Conservation (phyloP, 1,284 basidiomycete genomes). For the Flammula alnicola region DNA sequence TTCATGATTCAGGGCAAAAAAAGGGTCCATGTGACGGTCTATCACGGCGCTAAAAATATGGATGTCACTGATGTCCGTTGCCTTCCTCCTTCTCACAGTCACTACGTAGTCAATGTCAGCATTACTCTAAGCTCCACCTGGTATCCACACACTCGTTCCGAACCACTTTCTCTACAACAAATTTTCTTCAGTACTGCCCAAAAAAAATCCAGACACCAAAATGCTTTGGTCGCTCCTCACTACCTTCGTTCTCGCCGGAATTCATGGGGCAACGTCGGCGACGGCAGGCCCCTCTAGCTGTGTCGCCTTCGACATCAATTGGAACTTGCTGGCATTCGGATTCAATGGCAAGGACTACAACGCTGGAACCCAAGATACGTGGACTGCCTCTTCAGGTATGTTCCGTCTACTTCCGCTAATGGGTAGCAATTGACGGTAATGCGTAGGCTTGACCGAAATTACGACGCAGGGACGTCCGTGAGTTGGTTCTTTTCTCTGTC, state of each 20-base stretch:
- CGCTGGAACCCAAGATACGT: constrained; percentile 66
- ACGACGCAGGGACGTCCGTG: constrained; percentile 72
- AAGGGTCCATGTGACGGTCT: constrained; percentile 1
- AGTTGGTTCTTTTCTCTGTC: constrained; percentile 33
- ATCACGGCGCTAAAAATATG: constrained; percentile 9
- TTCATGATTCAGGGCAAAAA: neutral
- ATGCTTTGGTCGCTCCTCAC: constrained; percentile 25
- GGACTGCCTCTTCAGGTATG: constrained; percentile 55
- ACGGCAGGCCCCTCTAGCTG: constrained; percentile 40
- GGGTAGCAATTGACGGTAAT: constrained; percentile 10
- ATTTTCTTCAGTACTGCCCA: neutral
- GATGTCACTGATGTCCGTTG: constrained; percentile 1
- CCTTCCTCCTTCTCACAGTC: constrained; percentile 8
- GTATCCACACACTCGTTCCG: constrained; percentile 13
- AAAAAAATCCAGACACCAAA: neutral
- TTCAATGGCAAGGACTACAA: constrained; percentile 77
- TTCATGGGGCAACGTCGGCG: constrained; percentile 15
- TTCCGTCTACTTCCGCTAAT: neutral
- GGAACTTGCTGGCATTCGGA: constrained; percentile 76
- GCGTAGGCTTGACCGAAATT: constrained; percentile 58
- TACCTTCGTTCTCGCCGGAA: constrained; percentile 18
- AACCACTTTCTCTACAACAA: neutral
- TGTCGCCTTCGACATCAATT: constrained; percentile 68
- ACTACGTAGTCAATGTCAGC: too few relatives aligned
- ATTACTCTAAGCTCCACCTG: neutral